Evolutionary conservation across 108 stramenopile species (phyloP), one percentile per base, ranked within the genome.

Genomic region (Nitzschia sp.): DNA sequence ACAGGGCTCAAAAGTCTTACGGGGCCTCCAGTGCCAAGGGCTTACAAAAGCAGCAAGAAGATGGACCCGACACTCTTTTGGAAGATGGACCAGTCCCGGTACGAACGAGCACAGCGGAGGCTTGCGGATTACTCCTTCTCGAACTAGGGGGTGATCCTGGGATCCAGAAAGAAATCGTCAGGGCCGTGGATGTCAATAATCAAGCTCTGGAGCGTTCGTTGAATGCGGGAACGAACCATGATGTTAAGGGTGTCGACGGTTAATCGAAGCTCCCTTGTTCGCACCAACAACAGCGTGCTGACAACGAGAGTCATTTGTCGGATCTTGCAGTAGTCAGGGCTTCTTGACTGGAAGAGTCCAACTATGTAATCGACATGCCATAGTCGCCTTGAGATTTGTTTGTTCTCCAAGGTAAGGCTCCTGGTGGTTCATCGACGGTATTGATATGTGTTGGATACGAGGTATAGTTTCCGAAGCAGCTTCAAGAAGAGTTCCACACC

Each of bases 1-100:
- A 78, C 41, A 40, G 77, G 50, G 72, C 77, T 11, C 59, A 78
- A 2, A 78, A 78, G 56, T 73, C 69, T 58, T 78, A 78, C 56
- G 77, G 72, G 17, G 38, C 29, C 29, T 34, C 29, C 5, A 34
- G 29, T 5, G 29, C 29, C 29, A 73, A 57, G 72, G 67, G 17
- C 53, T 43, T 24, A 24, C 26, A 53, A 24, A 34, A 34, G 29
- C 29, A 34, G 29, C 29, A 5, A 34, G 29, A 5, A 34, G 29
- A 34, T 3, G 29, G 5, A 1, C 5, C 29, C 29, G 29, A 34
- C 29, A 34, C 29, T 3, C 29, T 5, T 34, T 5, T 3, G 29
- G 29, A 34, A 34, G 46, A 38, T 14, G 51, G 72, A 15, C 50
- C 19, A 56, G 20, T 20, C 6, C 64, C 67, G 20, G 2, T 69